phyloP scores from a whole-genome alignment of 2,329 filamentous ascomycete genomes.

The Ophiocordyceps camponoti-saundersi region DNA sequence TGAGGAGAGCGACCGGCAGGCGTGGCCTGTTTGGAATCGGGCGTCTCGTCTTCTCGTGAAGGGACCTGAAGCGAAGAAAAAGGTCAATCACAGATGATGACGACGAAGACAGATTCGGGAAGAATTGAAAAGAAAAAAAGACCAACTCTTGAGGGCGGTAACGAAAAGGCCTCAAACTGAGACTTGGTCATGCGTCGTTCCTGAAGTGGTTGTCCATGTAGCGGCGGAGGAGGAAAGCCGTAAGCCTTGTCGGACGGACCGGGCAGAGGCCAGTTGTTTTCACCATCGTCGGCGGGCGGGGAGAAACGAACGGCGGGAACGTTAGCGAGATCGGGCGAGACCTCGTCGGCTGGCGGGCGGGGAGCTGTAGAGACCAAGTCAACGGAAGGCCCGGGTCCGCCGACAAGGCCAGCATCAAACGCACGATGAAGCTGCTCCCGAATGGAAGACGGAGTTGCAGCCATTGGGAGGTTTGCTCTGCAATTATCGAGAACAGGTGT shows the following conservation, averaged over 20 bases:
- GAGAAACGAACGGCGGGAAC: constrained; percentile 51
- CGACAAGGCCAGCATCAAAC: background rate
- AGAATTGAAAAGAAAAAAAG: background rate
- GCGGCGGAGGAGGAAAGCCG: constrained; percentile 46
- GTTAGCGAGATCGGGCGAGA: constrained; percentile 2
- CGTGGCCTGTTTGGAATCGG: constrained; percentile 45
- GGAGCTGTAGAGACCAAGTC: background rate
- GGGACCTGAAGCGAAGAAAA: constrained; percentile 24
- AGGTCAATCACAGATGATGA: background rate
- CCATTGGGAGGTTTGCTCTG: too few relatives aligned
- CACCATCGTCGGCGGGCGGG: constrained; percentile 52
- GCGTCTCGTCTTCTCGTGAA: constrained; percentile 42
- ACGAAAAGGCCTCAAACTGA: constrained; percentile 77
- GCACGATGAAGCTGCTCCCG: background rate
- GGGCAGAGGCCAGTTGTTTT: background rate
- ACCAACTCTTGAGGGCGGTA: constrained; percentile 70
- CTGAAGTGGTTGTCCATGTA: constrained; percentile 63
- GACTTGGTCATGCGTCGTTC: constrained; percentile 72
- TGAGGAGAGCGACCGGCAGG: constrained; percentile 48
- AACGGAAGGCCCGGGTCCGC: too few relatives aligned
- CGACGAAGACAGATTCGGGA: constrained; percentile 3
- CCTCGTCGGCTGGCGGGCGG: background rate
- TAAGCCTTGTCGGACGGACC: constrained; percentile 41
- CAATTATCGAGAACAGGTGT: too few relatives aligned
- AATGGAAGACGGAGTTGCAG: too few relatives aligned